phyloP scores from a whole-genome alignment of 2,329 filamentous ascomycete species.

The Diaporthe destruens region DNA sequence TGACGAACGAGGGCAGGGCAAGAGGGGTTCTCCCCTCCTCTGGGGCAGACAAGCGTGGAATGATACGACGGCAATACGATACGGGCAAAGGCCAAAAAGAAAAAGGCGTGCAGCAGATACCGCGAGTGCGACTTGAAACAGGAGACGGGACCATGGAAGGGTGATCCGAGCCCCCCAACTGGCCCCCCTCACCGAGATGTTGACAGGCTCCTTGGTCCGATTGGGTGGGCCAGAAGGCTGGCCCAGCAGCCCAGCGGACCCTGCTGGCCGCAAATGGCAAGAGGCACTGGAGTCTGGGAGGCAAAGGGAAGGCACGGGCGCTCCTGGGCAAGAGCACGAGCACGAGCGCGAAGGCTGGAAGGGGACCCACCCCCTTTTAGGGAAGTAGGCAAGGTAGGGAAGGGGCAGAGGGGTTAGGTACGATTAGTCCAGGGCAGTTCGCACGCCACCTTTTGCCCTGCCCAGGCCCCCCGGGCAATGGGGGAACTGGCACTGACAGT shows the following conservation, averaged over 20 bases:
- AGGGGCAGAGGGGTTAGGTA: background rate
- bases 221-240: conserved; percentile 17
- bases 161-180: conserved; percentile 29
- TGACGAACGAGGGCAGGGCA: background rate
- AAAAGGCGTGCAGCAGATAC: conserved; percentile 16
- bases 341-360: conserved; percentile 14
- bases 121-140: conserved; percentile 35
- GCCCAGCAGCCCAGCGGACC: conserved; percentile 4
- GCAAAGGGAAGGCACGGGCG: background rate
- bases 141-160: conserved; percentile 36
- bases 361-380: conserved; percentile 33
- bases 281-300: background rate
- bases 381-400: background rate
- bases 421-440: background rate
- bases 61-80: conserved; percentile 21
- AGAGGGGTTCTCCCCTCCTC: background rate
- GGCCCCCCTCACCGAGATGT: conserved; percentile 26
- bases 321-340: conserved; percentile 8
- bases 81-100: conserved; percentile 4
- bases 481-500: too few species aligned
- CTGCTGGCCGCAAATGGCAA: conserved; percentile 15
- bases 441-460: conserved; percentile 31
- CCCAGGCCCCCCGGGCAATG: background rate
- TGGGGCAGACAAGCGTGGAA: background rate
- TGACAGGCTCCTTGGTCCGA: conserved; percentile 33